Evolutionary conservation across 768 basidiomycete species (phyloP), one percentile per base, ranked within the genome.

Genomic region (Leccinum fibrillosum): DNA sequence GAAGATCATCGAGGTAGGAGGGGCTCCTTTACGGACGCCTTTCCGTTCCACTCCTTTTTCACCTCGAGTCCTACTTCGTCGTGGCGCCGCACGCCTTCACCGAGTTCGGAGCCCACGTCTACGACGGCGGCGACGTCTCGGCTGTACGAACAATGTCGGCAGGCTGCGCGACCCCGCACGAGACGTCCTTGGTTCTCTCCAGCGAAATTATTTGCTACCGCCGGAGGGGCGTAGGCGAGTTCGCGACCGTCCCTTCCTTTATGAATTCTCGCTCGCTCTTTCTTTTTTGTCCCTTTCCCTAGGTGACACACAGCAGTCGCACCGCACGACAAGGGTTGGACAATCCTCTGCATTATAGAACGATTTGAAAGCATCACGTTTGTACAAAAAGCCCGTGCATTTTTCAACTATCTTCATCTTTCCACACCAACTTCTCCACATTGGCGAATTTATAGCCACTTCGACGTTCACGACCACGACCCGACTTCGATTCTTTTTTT

Each of bases 111-210:
- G 52, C 61, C 67, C 17, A 10, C 57, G 10, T 51, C 75, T 64
- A 59, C 72, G 67, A 61, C 54, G 39, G 44, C 60, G 10, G 56
- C 49, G 56, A 68, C 64, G 56, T 49, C 60, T 62, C 69, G 64
- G 63, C 69, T 71, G 62, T 68, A 66, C 48, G 69, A 69, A 51
- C 67, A 67, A 39, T 74, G 72, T 65, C 73, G 74, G 39, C 68
- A 72, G 53, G 72, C 63, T 21, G 65, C 68, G 35, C 68, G 72
- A 32, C 71, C 71, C 62, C 75, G 79, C 57, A 70, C 79, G 57
- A 75, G 77, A 64, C 77, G 80, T 37, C 73, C 77, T 62, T 85
- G 83, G 83, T 83, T 84, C 68, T 78, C 78, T 54, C 76, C 81
- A 28, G 78, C 78, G 69, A 78, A 79, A 70, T 66, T 84, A 61